Evolutionary conservation across 495 filamentous ascomycete genomes (phyloP).

Genomic region (Trichoderma virens): DNA sequence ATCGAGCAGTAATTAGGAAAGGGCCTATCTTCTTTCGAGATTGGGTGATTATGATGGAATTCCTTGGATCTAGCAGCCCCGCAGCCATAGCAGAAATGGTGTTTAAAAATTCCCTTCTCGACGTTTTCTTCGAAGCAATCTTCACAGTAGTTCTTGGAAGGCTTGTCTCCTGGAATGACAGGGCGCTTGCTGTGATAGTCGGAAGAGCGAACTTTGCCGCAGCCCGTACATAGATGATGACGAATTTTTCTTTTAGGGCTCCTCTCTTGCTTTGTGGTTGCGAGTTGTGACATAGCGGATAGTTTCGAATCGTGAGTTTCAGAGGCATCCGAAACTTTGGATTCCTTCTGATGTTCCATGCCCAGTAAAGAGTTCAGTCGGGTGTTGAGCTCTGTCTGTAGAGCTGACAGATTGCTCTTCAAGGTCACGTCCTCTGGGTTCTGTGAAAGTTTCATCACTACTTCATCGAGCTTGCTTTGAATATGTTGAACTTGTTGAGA

Average conservation of each 20-base stretch:
- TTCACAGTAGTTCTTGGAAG: slow-evolving; percentile 7
- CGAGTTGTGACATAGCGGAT: not conserved
- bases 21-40: slow-evolving; percentile 18
- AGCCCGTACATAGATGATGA: slow-evolving; percentile 8
- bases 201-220: slow-evolving; percentile 9
- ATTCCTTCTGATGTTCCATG: not conserved
- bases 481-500: not conserved
- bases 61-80: slow-evolving; percentile 19
- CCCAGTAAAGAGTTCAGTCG: not conserved
- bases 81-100: slow-evolving; percentile 26
- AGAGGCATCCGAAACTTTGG: not conserved
- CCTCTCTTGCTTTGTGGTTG: not conserved
- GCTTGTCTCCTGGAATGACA: not conserved
- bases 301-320: not conserved
- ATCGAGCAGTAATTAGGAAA: slow-evolving; percentile 21
- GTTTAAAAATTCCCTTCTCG: not conserved
- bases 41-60: slow-evolving; percentile 22
- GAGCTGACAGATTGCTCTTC: not conserved
- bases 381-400: not conserved
- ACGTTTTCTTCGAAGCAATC: slow-evolving; percentile 1
- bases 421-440: not conserved
- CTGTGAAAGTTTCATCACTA: not conserved
- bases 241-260: not conserved
- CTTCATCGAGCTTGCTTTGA: not conserved
- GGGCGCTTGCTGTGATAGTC: slow-evolving; percentile 11